Evolutionary conservation across 2,329 filamentous ascomycete genomes (phyloP).

Genomic region (Microsporum ferrugineum): DNA sequence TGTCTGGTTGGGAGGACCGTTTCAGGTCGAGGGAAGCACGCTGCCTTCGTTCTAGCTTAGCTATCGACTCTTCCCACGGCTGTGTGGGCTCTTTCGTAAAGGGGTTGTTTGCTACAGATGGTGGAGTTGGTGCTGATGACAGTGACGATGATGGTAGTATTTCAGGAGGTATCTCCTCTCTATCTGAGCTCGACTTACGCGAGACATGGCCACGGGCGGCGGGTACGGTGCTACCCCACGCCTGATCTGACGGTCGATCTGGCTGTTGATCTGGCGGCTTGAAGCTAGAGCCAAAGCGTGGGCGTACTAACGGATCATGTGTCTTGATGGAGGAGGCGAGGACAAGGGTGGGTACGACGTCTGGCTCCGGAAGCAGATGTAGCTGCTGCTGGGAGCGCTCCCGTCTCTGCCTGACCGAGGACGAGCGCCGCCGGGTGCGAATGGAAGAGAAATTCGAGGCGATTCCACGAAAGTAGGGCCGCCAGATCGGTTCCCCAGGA

Average conservation of each 20-base stretch:
- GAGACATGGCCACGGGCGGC: not conserved
- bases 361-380: slow-evolving; percentile 35
- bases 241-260: not conserved
- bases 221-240: not conserved
- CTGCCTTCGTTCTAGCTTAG: not conserved
- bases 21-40: not conserved
- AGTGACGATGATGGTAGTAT: not conserved
- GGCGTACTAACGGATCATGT: slow-evolving; percentile 15
- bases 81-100: not conserved
- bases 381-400: slow-evolving; percentile 24
- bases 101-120: not conserved
- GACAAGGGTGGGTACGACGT: slow-evolving; percentile 39
- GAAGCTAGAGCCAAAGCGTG: not conserved
- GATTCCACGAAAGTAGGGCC: slow-evolving; percentile 31
- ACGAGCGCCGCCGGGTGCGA: slow-evolving; percentile 29
- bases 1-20: not conserved
- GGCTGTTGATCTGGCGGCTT: not conserved
- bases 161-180: not conserved
- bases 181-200: not conserved
- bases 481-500: slow-evolving; percentile 21
- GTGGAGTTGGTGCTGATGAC: not conserved
- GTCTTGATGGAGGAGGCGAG: slow-evolving; percentile 32
- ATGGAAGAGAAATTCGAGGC: slow-evolving; percentile 13
- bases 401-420: slow-evolving; percentile 26
- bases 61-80: slow-evolving; percentile 4